These are phyloP conservation scores for Nakaseomyces delphensis DNA, from an alignment of 1,139 yeast species.

Conservation along the genomic window DNA sequence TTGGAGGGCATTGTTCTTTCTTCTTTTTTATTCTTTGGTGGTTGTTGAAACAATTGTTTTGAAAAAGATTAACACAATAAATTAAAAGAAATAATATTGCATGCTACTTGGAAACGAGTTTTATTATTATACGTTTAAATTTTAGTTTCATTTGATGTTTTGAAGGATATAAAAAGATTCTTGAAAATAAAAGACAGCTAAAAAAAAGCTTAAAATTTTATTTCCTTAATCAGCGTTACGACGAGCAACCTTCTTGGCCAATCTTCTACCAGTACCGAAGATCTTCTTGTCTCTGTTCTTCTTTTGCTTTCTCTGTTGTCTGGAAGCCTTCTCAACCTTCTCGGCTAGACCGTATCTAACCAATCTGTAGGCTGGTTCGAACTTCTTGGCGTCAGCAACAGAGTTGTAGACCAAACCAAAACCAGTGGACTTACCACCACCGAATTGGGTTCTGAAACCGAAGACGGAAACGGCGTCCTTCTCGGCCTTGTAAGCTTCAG, in stretches of 20 bases:
- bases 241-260: conserved; percentile 82
- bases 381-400: conserved; percentile 94
- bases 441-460: conserved; percentile 99
- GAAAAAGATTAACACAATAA: not conserved
- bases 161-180: conserved; percentile 5
- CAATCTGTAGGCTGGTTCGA: conserved; percentile 99
- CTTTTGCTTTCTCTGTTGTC: conserved; percentile 99
- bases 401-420: conserved; percentile 99
- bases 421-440: conserved; percentile 99
- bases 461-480: conserved; percentile 98
- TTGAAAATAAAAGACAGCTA: not conserved
- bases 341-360: conserved; percentile 97
- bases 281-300: conserved; percentile 99
- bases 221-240: conserved; percentile 38
- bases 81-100: conserved; percentile 2
- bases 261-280: conserved; percentile 96
- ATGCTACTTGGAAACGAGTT: conserved; percentile 7
- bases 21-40: not conserved
- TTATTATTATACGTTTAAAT: not conserved
- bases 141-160: conserved; percentile 3
- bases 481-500: conserved; percentile 95
- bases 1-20: not conserved
- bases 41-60: not conserved
- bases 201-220: no score
- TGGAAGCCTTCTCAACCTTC: conserved; percentile 93